Conservation (phyloP, 108 stramenopile genomes). For the Chaetoceros tenuissimus region DNA sequence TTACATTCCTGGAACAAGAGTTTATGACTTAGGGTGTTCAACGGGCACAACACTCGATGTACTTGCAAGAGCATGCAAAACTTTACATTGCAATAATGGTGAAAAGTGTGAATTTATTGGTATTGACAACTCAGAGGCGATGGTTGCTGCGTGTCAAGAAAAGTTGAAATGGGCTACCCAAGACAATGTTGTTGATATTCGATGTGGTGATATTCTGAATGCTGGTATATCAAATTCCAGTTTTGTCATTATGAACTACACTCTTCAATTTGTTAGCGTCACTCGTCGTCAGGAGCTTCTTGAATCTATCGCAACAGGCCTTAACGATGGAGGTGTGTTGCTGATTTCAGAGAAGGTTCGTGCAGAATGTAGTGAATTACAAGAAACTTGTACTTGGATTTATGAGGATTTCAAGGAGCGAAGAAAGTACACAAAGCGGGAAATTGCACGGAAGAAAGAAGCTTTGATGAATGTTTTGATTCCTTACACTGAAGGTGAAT, state of each 20-base stretch:
- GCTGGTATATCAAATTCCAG: not conserved
- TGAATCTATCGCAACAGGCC: not conserved
- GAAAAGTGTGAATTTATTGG: not conserved
- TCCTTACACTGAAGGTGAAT: not conserved
- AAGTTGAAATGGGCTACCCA: not conserved
- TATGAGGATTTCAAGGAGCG: not conserved
- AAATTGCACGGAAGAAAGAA: not conserved
- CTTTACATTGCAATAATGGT: not conserved
- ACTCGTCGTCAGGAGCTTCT: not conserved
- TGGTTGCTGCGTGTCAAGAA: not conserved
- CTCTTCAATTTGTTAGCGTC: not conserved
- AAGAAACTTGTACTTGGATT: slow-evolving; percentile 1
- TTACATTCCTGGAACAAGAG: not conserved
- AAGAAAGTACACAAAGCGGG: not conserved
- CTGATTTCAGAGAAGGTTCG: not conserved
- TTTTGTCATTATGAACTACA: not conserved
- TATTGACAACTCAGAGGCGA: not conserved
- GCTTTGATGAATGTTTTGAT: not conserved
- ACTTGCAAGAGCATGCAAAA: not conserved
- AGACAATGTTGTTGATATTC: not conserved
- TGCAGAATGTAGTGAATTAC: not conserved
- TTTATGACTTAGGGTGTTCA: not conserved
- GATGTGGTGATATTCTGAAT: not conserved
- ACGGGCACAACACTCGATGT: not conserved
- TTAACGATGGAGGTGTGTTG: not conserved